These are phyloP conservation scores for Rhizopus stolonifer DNA, from an alignment of 371 early-diverging fungal species.

Conservation along the genomic window DNA sequence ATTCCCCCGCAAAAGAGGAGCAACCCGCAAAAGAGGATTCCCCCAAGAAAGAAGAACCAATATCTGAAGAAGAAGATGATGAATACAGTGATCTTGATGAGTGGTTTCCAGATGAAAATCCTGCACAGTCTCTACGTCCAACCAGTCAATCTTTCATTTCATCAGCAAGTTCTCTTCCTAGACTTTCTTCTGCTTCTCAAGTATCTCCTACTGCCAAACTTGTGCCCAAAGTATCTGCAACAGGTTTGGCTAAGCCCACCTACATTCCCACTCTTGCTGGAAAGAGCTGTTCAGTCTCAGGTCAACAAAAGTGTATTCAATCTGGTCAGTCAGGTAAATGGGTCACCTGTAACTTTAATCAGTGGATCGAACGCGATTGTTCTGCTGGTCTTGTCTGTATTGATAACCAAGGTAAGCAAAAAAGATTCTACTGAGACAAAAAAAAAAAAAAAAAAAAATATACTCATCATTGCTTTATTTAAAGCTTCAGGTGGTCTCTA, in stretches of 20 bases:
- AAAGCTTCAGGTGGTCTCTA: slow-evolving; percentile 2
- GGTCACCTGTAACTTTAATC: slow-evolving; percentile 29
- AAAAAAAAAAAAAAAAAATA: background rate
- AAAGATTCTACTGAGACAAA: no score
- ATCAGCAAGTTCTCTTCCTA: slow-evolving; percentile 8
- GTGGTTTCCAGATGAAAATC: background rate
- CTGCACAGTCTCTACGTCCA: no score
- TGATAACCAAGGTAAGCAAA: slow-evolving; percentile 1
- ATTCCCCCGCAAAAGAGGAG: no score
- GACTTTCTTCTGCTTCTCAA: slow-evolving; percentile 1
- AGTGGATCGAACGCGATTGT: slow-evolving; percentile 39
- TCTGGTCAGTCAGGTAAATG: slow-evolving; percentile 23
- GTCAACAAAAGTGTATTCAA: slow-evolving; percentile 28
- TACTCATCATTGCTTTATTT: no score
- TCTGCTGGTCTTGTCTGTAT: slow-evolving; percentile 25
- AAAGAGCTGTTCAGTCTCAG: slow-evolving; percentile 9
- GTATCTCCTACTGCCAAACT: no score
- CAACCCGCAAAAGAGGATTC: no score
- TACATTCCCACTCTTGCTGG: background rate
- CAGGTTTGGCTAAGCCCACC: background rate
- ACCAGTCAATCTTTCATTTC: background rate
- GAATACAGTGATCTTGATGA: slow-evolving; percentile 3
- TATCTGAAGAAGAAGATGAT: background rate
- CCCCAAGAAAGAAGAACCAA: no score
- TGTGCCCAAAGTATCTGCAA: background rate